Conservation (phyloP, 805 yeast genomes). For the Nakazawaea wyomingensis region DNA sequence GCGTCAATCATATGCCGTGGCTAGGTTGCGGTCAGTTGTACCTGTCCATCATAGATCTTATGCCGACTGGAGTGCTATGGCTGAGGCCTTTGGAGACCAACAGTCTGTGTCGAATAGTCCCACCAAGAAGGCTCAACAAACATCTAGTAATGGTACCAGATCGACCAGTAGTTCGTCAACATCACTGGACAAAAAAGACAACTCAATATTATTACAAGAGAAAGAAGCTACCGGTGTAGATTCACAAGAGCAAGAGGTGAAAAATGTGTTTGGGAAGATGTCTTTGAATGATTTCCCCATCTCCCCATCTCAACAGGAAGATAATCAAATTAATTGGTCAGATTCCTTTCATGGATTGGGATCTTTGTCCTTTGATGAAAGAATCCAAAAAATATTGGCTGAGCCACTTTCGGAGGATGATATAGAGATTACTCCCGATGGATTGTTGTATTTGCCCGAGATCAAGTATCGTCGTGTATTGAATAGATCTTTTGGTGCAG, state of each 20-base stretch:
- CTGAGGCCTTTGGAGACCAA: constrained; percentile 25
- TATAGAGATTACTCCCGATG: constrained; percentile 94
- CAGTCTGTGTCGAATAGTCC: constrained; percentile 2
- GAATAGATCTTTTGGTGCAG: constrained; percentile 93
- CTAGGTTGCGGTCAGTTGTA: too few relatives aligned
- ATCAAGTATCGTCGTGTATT: constrained; percentile 89
- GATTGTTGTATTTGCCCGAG: constrained; percentile 86
- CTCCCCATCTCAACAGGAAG: not conserved
- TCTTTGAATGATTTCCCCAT: constrained; percentile 5
- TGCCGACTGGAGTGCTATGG: constrained; percentile 21
- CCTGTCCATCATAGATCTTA: too few relatives aligned
- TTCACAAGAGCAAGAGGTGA: not conserved
- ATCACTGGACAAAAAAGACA: too few relatives aligned
- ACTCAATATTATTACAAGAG: too few relatives aligned
- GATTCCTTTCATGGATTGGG: constrained; percentile 86
- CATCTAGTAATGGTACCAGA: too few relatives aligned
- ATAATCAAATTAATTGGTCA: constrained; percentile 61
- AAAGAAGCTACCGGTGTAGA: too few relatives aligned
- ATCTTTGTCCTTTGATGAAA: constrained; percentile 61
- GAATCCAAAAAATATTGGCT: constrained; percentile 53
- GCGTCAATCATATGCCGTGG: not conserved
- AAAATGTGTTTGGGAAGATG: not conserved
- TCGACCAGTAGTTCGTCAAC: too few relatives aligned
- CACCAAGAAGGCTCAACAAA: not conserved
- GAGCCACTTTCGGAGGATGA: constrained; percentile 64